Evolutionary conservation across 1,139 yeast genomes (phyloP).

Genomic region (Blastobotrys capitulatus): DNA sequence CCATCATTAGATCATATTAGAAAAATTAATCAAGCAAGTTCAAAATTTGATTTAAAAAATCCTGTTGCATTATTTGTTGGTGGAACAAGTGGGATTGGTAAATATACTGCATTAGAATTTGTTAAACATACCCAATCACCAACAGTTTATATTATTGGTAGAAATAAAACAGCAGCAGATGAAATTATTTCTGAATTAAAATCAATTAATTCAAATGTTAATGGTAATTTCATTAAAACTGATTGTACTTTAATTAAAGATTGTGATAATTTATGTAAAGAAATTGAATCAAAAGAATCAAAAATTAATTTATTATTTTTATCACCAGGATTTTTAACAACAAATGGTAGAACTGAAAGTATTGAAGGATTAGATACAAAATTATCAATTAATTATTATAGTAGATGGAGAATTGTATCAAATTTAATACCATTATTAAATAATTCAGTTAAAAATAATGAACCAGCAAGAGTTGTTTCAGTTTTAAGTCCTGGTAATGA

Average conservation of each 20-base stretch:
- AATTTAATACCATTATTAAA: slow-evolving; percentile 25
- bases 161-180: slow-evolving; percentile 25
- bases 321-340: slow-evolving; percentile 23
- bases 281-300: slow-evolving; percentile 22
- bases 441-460: slow-evolving; percentile 22
- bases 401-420: slow-evolving; percentile 26
- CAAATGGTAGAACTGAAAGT: slow-evolving; percentile 24
- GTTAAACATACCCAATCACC: slow-evolving; percentile 28
- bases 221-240: slow-evolving; percentile 24
- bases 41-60: slow-evolving; percentile 2
- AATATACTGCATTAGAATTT: slow-evolving; percentile 27
- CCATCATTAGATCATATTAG: slow-evolving; percentile 1
- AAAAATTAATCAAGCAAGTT: slow-evolving; percentile 1
- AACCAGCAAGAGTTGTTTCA: slow-evolving; percentile 28
- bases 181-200: slow-evolving; percentile 21
- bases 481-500: slow-evolving; percentile 28
- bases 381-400: slow-evolving; percentile 28
- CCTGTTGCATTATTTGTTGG: slow-evolving; percentile 32
- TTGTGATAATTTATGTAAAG: slow-evolving; percentile 22
- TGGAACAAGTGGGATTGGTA: slow-evolving; percentile 33
- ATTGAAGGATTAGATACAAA: slow-evolving; percentile 29
- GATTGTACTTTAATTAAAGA: slow-evolving; percentile 26
- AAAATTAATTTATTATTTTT: slow-evolving; percentile 28
- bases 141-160: slow-evolving; percentile 30
- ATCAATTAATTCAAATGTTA: slow-evolving; percentile 21